Evolutionary conservation across 106 monocot genomes (phyloP).

Genomic region (Amphibolis antarctica): DNA sequence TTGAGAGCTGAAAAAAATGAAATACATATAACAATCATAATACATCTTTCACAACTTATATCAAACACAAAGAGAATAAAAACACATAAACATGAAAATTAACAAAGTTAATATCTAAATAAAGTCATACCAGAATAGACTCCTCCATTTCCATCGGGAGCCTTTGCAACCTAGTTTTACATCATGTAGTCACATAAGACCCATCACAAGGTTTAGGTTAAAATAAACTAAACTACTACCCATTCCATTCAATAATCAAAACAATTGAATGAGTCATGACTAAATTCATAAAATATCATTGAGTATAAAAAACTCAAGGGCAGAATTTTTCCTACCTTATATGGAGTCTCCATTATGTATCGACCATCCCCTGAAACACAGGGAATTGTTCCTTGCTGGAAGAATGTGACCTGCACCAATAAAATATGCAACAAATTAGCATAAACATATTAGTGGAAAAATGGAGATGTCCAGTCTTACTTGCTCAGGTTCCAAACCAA

Average conservation of each 20-base stretch:
- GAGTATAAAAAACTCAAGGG: background rate
- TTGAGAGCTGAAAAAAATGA: conserved; percentile 50
- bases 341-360: conserved; percentile 88
- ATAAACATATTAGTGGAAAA: background rate
- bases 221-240: background rate
- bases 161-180: conserved; percentile 66
- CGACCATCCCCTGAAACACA: conserved; percentile 86
- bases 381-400: conserved; percentile 97
- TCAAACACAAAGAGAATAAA: background rate
- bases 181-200: background rate
- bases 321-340: conserved; percentile 37
- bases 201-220: background rate
- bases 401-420: conserved; percentile 72
- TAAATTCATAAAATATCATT: no score
- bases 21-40: background rate
- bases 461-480: conserved; percentile 22
- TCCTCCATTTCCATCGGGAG: conserved; percentile 99
- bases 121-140: conserved; percentile 69
- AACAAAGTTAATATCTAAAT: background rate
- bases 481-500: conserved; percentile 88
- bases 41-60: background rate
- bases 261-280: no score
- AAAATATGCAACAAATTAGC: conserved; percentile 8
- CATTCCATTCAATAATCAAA: background rate
- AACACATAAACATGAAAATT: background rate